phyloP scores from a whole-genome alignment of 805 yeast species.

The Metschnikowia shivogae region DNA sequence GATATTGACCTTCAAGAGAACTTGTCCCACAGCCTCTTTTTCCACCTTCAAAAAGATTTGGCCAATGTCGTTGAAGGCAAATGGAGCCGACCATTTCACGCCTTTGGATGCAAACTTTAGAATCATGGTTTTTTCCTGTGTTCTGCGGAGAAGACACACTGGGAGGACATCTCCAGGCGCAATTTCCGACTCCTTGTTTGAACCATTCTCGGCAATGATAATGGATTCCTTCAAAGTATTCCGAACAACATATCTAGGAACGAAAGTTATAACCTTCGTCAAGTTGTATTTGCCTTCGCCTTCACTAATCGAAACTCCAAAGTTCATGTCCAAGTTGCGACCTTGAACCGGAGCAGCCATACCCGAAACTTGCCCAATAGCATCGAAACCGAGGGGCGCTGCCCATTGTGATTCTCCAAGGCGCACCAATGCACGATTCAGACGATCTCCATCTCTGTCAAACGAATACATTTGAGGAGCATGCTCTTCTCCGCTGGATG shows the following conservation, averaged over 20 bases:
- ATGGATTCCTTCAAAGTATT: constrained; percentile 58
- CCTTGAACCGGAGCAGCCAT: constrained; percentile 44
- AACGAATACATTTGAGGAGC: constrained; percentile 84
- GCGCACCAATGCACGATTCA: constrained; percentile 61
- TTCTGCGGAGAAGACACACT: constrained; percentile 57
- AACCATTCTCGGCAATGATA: constrained; percentile 64
- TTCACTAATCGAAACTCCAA: constrained; percentile 73
- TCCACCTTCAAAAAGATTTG: constrained; percentile 68
- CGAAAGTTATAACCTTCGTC: constrained; percentile 70
- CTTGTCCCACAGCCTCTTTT: constrained; percentile 61
- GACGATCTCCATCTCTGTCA: constrained; percentile 50
- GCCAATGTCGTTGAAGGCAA: constrained; percentile 80
- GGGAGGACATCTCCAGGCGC: constrained; percentile 50
- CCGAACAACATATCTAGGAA: constrained; percentile 77
- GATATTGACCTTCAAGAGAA: constrained; percentile 66
- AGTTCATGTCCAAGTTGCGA: constrained; percentile 56
- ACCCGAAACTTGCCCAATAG: constrained; percentile 77
- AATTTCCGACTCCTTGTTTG: constrained; percentile 47
- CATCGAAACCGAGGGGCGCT: constrained; percentile 75
- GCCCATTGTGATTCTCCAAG: constrained; percentile 73
- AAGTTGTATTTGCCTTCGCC: constrained; percentile 81
- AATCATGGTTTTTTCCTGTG: constrained; percentile 55
- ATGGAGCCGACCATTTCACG: constrained; percentile 83
- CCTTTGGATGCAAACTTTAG: constrained; percentile 54
- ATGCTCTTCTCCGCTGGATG: constrained; percentile 15